Base-by-base conservation (phyloP, 1,139 yeast genomes). In the Hyphopichia khmerensis region DNA sequence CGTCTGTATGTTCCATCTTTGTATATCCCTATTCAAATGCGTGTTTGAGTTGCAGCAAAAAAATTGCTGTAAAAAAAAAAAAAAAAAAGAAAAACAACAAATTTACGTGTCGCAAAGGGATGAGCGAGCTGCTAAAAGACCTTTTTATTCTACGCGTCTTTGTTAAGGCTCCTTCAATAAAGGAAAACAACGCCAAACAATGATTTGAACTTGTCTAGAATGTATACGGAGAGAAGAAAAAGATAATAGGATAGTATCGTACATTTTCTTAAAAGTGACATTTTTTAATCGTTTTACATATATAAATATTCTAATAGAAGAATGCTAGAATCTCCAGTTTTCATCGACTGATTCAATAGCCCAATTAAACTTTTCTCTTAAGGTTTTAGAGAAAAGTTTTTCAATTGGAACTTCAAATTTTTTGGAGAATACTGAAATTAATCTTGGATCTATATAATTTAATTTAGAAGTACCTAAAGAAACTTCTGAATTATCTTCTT, bases 301-400 rank as follows among this genome's bases (percentile, higher is more conserved):
- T 13, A 6, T 27, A 27, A 7, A 11, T 13, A 27, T 21, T 21
- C 9, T 21, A 21, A 21, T 6, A 9, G 5, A 21, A 21, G 24
- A 21, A 21, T 8, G n/a, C 36, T 62, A 89, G 57, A 90, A 90
- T 52, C 81, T 75, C 99, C 99, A 91, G 56, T 88, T 70, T 51
- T 80, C 89, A 59, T 87, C 97, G 4, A 84, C 91, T 40, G 93
- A 83, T 61, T 91, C 95, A 43, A 91, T 85, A 21, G 99, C 98
- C 99, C 99, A 91, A 42, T 80, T 84, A 66, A 91, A 91, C 69
- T 91, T 91, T 37, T 91, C 97, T 49, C 98, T 74, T 50, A 91
- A 72, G 0, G 98, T 87, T 65, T 89, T 90, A 19, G 97, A 86
- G 55, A 93, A 90, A 42, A 93, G 75, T 65, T 88, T 90, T 63